A percentile compares a stretch with the other conserved stretches of the same genome.
Evolutionary conservation across 2,329 filamentous ascomycete species (phyloP).

Genomic region (Ambrosiella cleistominuta): DNA sequence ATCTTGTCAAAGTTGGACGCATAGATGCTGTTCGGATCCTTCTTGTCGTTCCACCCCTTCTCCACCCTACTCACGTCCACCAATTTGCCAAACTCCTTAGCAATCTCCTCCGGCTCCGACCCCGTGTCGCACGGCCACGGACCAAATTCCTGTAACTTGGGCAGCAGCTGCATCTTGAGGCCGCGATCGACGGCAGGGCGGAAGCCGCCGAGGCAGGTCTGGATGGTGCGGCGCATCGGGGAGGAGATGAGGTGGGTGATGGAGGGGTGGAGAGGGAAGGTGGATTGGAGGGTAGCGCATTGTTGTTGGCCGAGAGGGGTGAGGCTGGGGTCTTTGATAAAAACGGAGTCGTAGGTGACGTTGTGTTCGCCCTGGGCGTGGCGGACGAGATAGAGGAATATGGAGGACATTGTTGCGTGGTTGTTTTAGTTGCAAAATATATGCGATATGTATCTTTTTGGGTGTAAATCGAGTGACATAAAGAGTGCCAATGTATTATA

Average conservation of each 20-base stretch:
- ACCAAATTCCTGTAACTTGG: constrained; percentile 63
- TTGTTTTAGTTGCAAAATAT: background rate
- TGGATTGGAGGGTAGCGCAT: constrained; percentile 42
- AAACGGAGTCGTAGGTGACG: constrained; percentile 49
- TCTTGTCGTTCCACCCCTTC: constrained; percentile 58
- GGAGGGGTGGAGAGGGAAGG: constrained; percentile 46
- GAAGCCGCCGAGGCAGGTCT: constrained; percentile 59
- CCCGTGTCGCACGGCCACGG: constrained; percentile 63
- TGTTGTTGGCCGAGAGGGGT: constrained; percentile 61
- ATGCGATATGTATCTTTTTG: background rate
- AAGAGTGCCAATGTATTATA: too few relatives aligned
- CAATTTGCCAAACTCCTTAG: constrained; percentile 39
- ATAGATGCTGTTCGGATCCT: constrained; percentile 23
- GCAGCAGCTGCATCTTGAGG: constrained; percentile 42
- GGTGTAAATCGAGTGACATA: background rate
- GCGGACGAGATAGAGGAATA: constrained; percentile 49
- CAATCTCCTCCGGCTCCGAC: constrained; percentile 34
- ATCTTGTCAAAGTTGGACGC: constrained; percentile 35
- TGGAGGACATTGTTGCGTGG: constrained; percentile 24
- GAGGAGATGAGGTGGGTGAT: constrained; percentile 60
- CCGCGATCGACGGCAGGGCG: constrained; percentile 26
- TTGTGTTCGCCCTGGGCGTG: constrained; percentile 74
- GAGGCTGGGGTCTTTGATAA: constrained; percentile 58
- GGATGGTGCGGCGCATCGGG: constrained; percentile 62
- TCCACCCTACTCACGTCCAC: constrained; percentile 48